Evolutionary conservation across 805 yeast species (phyloP).

Genomic region (Starmerella stigmatis): DNA sequence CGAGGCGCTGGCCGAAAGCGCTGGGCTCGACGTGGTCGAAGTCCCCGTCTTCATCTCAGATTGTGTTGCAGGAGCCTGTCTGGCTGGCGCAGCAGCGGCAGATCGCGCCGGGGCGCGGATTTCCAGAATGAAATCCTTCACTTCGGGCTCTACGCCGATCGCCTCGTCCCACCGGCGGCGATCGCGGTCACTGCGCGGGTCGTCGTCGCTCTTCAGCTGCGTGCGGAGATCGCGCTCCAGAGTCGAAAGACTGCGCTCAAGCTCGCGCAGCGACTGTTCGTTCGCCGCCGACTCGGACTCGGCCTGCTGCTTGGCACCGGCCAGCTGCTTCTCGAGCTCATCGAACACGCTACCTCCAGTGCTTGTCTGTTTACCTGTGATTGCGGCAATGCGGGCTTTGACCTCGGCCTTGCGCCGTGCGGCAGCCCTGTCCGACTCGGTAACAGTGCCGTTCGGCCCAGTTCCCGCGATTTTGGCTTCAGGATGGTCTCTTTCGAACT

Average conservation of each 20-base stretch:
- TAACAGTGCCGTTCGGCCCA: constrained; percentile 77
- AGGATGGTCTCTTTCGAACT: constrained; percentile 54
- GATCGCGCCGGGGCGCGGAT: constrained; percentile 30
- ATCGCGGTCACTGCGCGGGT: constrained; percentile 35
- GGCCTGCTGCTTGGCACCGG: constrained; percentile 43
- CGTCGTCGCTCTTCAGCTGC: constrained; percentile 32
- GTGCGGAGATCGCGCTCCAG: constrained; percentile 43
- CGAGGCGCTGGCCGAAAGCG: background rate
- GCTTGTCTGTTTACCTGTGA: constrained; percentile 62
- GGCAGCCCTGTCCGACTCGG: constrained; percentile 71
- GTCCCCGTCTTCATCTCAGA: too few relatives aligned
- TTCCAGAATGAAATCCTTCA: constrained; percentile 49
- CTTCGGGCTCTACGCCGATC: constrained; percentile 60
- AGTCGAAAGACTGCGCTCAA: constrained; percentile 58
- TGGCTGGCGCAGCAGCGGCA: background rate
- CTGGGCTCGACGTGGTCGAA: too few relatives aligned
- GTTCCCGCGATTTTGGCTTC: constrained; percentile 62
- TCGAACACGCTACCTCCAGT: constrained; percentile 36
- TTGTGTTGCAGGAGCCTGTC: too few relatives aligned
- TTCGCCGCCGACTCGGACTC: constrained; percentile 46
- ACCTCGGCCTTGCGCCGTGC: constrained; percentile 70
- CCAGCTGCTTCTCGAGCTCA: constrained; percentile 45
- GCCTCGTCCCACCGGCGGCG: constrained; percentile 74
- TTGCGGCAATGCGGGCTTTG: constrained; percentile 81
- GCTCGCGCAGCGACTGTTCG: constrained; percentile 54